A percentile compares a stretch with the other conserved stretches of the same genome.
phyloP scores from a whole-genome alignment of 345 rosid genomes.

The Euphorbia tirucalli region DNA sequence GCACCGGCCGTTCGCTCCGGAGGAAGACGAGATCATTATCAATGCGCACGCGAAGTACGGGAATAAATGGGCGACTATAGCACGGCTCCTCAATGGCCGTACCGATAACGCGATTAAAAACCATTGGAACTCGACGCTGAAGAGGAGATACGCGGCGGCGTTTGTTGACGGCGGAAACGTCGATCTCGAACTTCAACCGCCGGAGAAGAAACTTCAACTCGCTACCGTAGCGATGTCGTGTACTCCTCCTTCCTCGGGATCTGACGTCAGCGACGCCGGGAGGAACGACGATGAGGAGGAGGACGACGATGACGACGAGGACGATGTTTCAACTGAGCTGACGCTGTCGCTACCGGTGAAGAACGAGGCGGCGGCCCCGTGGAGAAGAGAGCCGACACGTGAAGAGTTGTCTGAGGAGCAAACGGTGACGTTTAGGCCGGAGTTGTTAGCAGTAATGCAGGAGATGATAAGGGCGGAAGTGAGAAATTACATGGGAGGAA shows the following conservation, averaged over 20 bases:
- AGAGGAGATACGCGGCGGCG: slow-evolving; percentile 22
- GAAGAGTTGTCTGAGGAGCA: neutral
- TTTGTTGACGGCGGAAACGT: neutral
- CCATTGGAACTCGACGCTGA: slow-evolving; percentile 33
- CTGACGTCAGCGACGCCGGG: slow-evolving; percentile 24
- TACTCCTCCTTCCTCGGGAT: slow-evolving; percentile 16
- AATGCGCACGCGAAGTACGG: slow-evolving; percentile 20
- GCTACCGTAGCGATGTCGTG: no score
- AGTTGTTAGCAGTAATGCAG: slow-evolving; percentile 11
- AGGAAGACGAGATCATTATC: slow-evolving; percentile 26
- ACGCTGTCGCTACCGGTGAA: slow-evolving; percentile 10
- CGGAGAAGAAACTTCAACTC: slow-evolving; percentile 8
- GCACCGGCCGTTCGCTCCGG: slow-evolving; percentile 22
- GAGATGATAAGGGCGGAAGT: slow-evolving; percentile 26
- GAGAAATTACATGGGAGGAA: slow-evolving; percentile 15
- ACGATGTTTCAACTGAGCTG: slow-evolving; percentile 18
- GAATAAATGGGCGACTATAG: slow-evolving; percentile 31
- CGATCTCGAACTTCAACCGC: neutral
- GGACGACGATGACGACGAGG: neutral
- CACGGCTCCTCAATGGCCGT: slow-evolving; percentile 30
- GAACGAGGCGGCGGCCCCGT: no score
- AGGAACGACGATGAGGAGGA: neutral
- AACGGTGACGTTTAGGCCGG: slow-evolving; percentile 12
- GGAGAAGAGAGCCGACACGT: no score
- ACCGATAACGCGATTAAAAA: slow-evolving; percentile 32